A percentile compares a stretch with the other conserved stretches of the same genome.
Conservation (phyloP, 345 rosid genomes). For the Mallotus nudiflorus region DNA sequence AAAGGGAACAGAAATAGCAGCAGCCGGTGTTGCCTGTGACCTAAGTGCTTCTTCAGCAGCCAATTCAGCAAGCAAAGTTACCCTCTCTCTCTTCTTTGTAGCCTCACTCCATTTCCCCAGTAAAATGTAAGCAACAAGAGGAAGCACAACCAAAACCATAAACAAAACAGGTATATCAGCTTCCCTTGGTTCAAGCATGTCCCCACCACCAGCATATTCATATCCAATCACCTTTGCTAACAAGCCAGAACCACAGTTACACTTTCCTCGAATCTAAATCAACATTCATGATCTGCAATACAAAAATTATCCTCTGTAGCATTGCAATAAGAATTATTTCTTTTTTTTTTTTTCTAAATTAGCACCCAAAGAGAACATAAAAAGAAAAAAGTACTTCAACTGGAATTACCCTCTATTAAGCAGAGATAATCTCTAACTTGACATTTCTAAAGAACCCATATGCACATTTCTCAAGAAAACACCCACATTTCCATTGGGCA, state of each 20-base stretch:
- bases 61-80: constrained; percentile 63
- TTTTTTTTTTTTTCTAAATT: no score
- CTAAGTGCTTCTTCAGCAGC: constrained; percentile 77
- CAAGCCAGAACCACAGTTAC: constrained; percentile 23
- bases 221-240: constrained; percentile 45
- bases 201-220: constrained; percentile 64
- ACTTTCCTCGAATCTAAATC: constrained; percentile 20
- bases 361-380: not conserved
- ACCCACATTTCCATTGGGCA: constrained; percentile 19
- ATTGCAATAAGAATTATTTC: not conserved
- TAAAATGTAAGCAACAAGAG: constrained; percentile 66
- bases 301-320: constrained; percentile 2
- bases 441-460: not conserved
- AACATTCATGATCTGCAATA: constrained; percentile 16
- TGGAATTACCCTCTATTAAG: not conserved
- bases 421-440: constrained; percentile 12
- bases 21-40: constrained; percentile 47
- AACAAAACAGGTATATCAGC: constrained; percentile 73
- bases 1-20: constrained; percentile 39
- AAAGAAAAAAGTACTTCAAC: not conserved
- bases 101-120: constrained; percentile 88
- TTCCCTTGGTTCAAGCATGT: constrained; percentile 96
- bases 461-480: constrained; percentile 16
- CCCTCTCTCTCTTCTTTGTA: constrained; percentile 59
- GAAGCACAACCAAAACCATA: constrained; percentile 82